Base-by-base conservation (phyloP, 2,329 filamentous ascomycete species). In the Acrocalymma vagum region DNA sequence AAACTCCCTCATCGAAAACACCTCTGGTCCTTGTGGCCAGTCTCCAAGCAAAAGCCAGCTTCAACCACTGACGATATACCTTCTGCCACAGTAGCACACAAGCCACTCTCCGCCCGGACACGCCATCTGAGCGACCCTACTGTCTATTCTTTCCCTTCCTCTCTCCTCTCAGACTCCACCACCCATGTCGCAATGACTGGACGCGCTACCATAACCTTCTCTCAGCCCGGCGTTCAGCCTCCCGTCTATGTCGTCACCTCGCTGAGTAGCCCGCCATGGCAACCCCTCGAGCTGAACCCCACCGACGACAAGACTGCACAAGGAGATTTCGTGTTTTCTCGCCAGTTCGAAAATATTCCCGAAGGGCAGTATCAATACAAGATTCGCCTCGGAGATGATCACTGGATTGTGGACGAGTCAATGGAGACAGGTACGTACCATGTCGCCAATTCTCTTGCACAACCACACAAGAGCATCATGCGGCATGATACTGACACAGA, bases 281-380 rank as follows among this genome's bases (percentile, higher is more conserved):
- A 81, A 26, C 78, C 80, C 1, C 72, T 81, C 30, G 84, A 89
- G 70, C 88, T 91, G 86, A 66, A 80, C 8, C 37, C 52, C 3
- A 75, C 69, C 42, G 54, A 63, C 5, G 73, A 72, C 4, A 71
- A 72, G 20, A 75, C 78, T 8, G 69, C 75, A 4, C 71, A 78
- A 23, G 80, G 78, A n/a, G 63, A 84, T 38, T 71, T 82, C 42
- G 61, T 78, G 9, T 91, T 88, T 61, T 74, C 69, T 28, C 82
- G 82, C 42, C 68, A 76, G 1, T 74, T 89, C 29, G 63, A 76
- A 23, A 74, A 80, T 6, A 73, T 81, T 13, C 72, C 79, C 15
- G 80, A 79, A 15, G 77, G 80, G 30, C 78, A 82, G 42, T 82
- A 89, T 51, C 83, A 88, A 58, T 92, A 90, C 77, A 91, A 90